phyloP scores from a whole-genome alignment of 2,329 filamentous ascomycete genomes.

The Sporothrix humicola region DNA sequence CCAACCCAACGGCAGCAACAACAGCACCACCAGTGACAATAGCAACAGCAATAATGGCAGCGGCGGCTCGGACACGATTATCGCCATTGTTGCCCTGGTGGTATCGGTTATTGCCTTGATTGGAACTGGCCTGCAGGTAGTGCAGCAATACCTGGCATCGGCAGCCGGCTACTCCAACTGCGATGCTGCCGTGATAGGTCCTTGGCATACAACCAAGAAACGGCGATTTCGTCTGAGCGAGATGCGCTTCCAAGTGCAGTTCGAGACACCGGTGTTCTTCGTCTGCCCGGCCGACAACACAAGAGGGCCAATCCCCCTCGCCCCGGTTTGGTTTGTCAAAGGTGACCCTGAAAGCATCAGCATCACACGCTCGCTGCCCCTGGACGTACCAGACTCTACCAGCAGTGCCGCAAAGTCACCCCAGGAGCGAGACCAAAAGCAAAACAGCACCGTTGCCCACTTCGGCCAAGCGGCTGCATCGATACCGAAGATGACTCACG shows the following conservation, averaged over 20 bases:
- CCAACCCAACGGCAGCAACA: background rate
- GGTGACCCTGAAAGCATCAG: conserved; percentile 47
- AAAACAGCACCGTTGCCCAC: background rate
- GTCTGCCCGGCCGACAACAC: conserved; percentile 52
- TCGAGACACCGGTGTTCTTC: conserved; percentile 58
- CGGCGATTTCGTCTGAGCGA: conserved; percentile 51
- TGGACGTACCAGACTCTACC: background rate
- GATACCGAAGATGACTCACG: background rate
- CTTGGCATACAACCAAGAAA: conserved; percentile 51
- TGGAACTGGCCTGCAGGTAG: conserved; percentile 54
- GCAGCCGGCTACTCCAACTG: conserved; percentile 57
- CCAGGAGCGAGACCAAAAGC: conserved; percentile 38
- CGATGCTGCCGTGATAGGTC: conserved; percentile 55
- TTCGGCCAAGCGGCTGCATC: conserved; percentile 33
- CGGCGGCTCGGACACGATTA: conserved; percentile 44
- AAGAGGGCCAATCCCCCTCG: conserved; percentile 43
- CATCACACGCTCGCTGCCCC: conserved; percentile 26
- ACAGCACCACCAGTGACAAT: background rate
- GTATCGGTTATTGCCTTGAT: conserved; percentile 55
- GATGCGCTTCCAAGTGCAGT: conserved; percentile 57
- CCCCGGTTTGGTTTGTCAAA: conserved; percentile 47
- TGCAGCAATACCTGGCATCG: conserved; percentile 58
- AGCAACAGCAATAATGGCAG: conserved; percentile 31
- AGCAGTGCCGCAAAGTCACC: conserved; percentile 40
- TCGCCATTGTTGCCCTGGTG: conserved; percentile 54